Percentiles rank a stretch among this genome's conserved stretches.
Conservation (phyloP, 345 rosid species). For the Raphanus raphanistrum region DNA sequence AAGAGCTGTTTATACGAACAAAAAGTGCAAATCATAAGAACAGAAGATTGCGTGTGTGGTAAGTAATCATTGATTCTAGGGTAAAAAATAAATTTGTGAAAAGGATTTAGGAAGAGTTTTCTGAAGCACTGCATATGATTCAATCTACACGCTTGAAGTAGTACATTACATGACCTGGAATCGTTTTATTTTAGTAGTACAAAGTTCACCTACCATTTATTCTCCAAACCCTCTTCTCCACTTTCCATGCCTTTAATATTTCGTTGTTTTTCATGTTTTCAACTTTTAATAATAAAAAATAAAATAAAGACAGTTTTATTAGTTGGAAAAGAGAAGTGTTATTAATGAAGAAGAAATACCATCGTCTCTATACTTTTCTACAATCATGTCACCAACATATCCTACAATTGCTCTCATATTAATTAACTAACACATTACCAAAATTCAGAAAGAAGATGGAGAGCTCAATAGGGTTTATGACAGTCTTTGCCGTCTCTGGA, state of each 20-base stretch:
- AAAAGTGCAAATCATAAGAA: neutral
- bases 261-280: constrained; percentile 19
- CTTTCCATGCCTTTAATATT: constrained; percentile 7
- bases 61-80: neutral
- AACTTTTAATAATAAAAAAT: constrained; percentile 7
- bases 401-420: neutral
- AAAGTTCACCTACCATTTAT: constrained; percentile 6
- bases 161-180: neutral
- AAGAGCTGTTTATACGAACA: neutral
- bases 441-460: constrained; percentile 37
- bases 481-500: constrained; percentile 79
- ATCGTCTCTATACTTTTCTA: neutral
- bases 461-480: constrained; percentile 52
- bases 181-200: neutral
- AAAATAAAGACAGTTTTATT: constrained; percentile 1
- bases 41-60: neutral
- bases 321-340: constrained; percentile 10
- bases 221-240: constrained; percentile 1
- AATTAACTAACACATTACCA: neutral
- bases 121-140: neutral
- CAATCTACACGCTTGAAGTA: neutral
- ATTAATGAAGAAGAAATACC: neutral
- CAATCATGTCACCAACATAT: constrained; percentile 3
- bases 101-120: neutral
- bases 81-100: neutral